Base-by-base conservation (phyloP, 148 eudicot genomes). In the Nyssa sinensis region DNA sequence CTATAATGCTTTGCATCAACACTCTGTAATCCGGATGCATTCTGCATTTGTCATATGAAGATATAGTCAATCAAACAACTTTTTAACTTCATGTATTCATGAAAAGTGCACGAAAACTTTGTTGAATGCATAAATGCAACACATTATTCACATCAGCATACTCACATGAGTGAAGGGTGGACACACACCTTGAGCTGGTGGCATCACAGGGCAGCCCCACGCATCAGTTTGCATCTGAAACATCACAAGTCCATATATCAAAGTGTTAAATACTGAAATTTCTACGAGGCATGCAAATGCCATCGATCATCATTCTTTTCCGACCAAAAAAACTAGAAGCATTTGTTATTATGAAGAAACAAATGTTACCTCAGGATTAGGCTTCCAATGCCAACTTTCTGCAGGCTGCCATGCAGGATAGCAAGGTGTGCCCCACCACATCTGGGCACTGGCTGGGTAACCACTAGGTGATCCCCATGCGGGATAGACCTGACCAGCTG, bases 181-280 rank as follows among this genome's bases (percentile, higher is more conserved):
- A 32, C 80, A n/a, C 33, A 78, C 73, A 68, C 73, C 76, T 16
- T 73, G 75, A 29, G 83, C 78, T 16, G 84, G 83, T 3, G 88
- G 91, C 80, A 87, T 64, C 73, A 90, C 89, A 0, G 94, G 97
- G 78, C 90, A 84, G 11, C 95, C 95, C 97, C 97, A 90, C 41
- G 95, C 88, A 81, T 92, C 97, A 33, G 95, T 93, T 62, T 87
- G 86, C 88, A 90, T 72, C 97, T 88, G 88, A 71, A 74, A 66
- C 14, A 71, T 39, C 33, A 55, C 66, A 75, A n/a, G n/a, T n/a
- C n/a, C n/a, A n/a, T n/a, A 30, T 11, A 53, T 27, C 7, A 33
- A 60, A 31, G 65, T 17, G 30, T 66, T 57, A 60, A 4, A 1
- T 12, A 25, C 24, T 39, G 16, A 1, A n/a, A n/a, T 59, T 7